phyloP scores from a whole-genome alignment of 1,284 basidiomycete genomes.

The Leccinum insolens region DNA sequence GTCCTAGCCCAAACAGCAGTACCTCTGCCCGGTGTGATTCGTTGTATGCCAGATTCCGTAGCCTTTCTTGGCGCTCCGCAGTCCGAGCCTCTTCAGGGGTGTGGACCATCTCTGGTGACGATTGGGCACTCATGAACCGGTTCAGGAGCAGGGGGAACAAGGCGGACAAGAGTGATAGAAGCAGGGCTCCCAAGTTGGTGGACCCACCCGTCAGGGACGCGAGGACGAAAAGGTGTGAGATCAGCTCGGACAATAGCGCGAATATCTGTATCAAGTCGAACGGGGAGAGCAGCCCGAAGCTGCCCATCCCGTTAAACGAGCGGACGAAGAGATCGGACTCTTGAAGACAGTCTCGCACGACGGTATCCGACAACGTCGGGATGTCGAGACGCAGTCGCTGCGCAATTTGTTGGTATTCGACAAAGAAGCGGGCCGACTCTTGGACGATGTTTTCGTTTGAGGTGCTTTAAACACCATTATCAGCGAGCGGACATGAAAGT shows the following conservation, averaged over 20 bases:
- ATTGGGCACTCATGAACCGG: conserved; percentile 44
- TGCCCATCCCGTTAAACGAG: conserved; percentile 67
- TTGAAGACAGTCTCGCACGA: conserved; percentile 72
- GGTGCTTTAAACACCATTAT: conserved; percentile 43
- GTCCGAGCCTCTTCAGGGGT: conserved; percentile 58
- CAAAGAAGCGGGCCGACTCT: conserved; percentile 67
- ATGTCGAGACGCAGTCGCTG: conserved; percentile 77
- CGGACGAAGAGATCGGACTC: conserved; percentile 81
- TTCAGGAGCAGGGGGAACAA: conserved; percentile 56
- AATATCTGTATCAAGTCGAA: conserved; percentile 77
- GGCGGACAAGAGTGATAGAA: conserved; percentile 62
- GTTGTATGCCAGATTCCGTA: conserved; percentile 71
- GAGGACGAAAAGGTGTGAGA: conserved; percentile 69
- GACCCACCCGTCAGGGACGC: conserved; percentile 64
- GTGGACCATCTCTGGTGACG: conserved; percentile 47
- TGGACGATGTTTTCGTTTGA: conserved; percentile 72
- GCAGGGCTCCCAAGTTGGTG: conserved; percentile 55
- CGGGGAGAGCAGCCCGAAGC: conserved; percentile 74
- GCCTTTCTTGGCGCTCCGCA: conserved; percentile 68
- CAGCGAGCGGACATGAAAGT: conserved; percentile 18
- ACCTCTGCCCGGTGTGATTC: conserved; percentile 75
- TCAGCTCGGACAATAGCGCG: conserved; percentile 67
- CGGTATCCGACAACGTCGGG: conserved; percentile 72
- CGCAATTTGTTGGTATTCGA: conserved; percentile 77
- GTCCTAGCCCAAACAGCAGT: conserved; percentile 76